These are phyloP conservation scores for Pseudisothecium myosuroides DNA, from an alignment of 225 moss, liverwort and hornwort species.

Conservation along the genomic window DNA sequence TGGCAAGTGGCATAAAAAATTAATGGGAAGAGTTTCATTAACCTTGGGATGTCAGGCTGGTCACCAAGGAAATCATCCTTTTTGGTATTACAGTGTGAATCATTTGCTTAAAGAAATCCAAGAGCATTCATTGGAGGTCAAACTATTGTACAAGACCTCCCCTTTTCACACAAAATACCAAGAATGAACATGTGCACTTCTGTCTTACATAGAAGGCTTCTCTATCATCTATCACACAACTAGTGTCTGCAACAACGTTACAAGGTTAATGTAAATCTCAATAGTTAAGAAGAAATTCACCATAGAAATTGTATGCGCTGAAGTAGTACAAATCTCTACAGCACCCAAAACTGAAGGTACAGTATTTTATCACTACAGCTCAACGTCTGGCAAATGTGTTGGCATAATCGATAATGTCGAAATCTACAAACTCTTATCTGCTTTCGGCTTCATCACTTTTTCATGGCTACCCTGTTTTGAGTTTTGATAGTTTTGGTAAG, in stretches of 20 bases:
- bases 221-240: not conserved
- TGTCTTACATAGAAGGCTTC: not conserved
- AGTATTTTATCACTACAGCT: not conserved
- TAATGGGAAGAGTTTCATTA: not conserved
- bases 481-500: conserved; percentile 22
- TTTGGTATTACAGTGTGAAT: not conserved
- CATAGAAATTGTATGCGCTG: too few relatives aligned
- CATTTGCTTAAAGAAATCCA: too few relatives aligned
- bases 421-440: not conserved
- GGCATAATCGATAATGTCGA: too few relatives aligned
- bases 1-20: not conserved
- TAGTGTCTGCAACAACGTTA: fast-evolving
- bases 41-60: fast-evolving
- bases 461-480: not conserved
- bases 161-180: too few relatives aligned
- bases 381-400: not conserved
- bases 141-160: not conserved
- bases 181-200: not conserved
- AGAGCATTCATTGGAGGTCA: not conserved
- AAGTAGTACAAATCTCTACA: not conserved
- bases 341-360: not conserved
- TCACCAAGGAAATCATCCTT: not conserved
- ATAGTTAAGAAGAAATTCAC: too few relatives aligned
- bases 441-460: not conserved
- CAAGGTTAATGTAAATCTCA: not conserved